Evolutionary conservation across 345 rosid species (phyloP).

Genomic region (Trapa bicornis): DNA sequence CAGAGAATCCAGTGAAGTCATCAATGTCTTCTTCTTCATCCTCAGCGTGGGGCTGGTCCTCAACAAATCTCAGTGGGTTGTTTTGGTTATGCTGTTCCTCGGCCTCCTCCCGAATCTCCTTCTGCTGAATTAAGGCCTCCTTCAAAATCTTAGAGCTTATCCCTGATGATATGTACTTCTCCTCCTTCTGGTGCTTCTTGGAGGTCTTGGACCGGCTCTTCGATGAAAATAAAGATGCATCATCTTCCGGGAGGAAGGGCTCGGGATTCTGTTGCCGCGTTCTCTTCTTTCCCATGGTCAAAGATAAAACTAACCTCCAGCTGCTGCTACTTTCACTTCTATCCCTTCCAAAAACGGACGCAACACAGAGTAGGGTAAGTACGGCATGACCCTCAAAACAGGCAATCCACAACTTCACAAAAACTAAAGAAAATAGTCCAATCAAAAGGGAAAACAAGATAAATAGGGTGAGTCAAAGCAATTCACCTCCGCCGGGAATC

Average conservation of each 20-base stretch:
- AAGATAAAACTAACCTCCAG: background rate
- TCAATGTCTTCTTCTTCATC: conserved; percentile 48
- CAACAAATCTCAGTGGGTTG: conserved; percentile 24
- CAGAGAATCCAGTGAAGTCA: conserved; percentile 48
- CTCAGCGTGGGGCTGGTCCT: conserved; percentile 18
- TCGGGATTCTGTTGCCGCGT: conserved; percentile 48
- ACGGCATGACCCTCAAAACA: no score
- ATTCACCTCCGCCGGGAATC: no score
- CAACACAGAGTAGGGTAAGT: no score
- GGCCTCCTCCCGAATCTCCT: conserved; percentile 61
- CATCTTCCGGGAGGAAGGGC: conserved; percentile 43
- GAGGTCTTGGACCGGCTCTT: conserved; percentile 54
- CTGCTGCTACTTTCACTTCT: background rate
- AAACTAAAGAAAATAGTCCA: no score
- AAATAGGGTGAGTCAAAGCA: no score
- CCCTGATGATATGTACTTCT: conserved; percentile 52
- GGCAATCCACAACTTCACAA: no score
- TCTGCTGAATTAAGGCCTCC: conserved; percentile 73
- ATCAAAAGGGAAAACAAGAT: no score
- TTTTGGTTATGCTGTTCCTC: conserved; percentile 22
- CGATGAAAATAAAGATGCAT: conserved; percentile 26
- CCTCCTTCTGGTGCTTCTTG: conserved; percentile 51
- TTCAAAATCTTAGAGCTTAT: conserved; percentile 78
- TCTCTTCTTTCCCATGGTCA: conserved; percentile 39
- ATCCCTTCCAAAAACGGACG: background rate